These are phyloP conservation scores for Urtica urens DNA, from an alignment of 306 rosid species.

Conservation along the genomic window DNA sequence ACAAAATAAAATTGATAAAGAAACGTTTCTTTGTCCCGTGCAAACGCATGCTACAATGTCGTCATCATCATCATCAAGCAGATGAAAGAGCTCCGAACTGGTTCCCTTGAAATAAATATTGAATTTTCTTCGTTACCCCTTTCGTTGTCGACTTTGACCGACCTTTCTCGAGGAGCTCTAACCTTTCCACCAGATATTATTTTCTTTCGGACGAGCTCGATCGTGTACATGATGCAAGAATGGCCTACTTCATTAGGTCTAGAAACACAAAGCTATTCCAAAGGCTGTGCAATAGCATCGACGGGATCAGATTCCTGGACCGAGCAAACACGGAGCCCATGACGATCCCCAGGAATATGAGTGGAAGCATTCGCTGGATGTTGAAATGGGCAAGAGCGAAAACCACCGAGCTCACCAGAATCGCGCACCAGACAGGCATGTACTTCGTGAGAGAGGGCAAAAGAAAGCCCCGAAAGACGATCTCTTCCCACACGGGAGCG, in stretches of 20 bases:
- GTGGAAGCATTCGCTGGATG: constrained; percentile 89
- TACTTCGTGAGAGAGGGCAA: constrained; percentile 88
- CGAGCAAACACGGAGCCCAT: constrained; percentile 82
- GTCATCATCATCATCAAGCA: constrained; percentile 1
- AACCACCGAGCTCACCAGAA: constrained; percentile 74
- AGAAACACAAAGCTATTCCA: constrained; percentile 91
- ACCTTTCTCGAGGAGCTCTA: too few relatives aligned
- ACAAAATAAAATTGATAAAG: too few relatives aligned
- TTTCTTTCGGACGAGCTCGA: constrained; percentile 1
- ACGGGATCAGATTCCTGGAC: constrained; percentile 79
- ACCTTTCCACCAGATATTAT: too few relatives aligned
- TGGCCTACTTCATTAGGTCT: constrained; percentile 60
- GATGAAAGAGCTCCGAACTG: constrained; percentile 15
- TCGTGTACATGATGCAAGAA: neutral
- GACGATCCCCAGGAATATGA: constrained; percentile 80
- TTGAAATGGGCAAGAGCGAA: constrained; percentile 93
- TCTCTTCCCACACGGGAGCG: constrained; percentile 98
- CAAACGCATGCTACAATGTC: neutral
- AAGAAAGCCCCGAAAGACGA: constrained; percentile 86
- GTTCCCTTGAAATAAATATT: constrained; percentile 1
- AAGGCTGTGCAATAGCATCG: constrained; percentile 95
- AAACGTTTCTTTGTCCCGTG: constrained; percentile 8
- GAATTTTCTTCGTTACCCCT: neutral
- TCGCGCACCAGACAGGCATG: constrained; percentile 91
- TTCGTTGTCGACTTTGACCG: neutral